A percentile compares a stretch with the other conserved stretches of the same genome.
These are phyloP conservation scores for Daldinia eschscholtzii DNA, from an alignment of 2,329 filamentous ascomycete genomes.

Conservation along the genomic window DNA sequence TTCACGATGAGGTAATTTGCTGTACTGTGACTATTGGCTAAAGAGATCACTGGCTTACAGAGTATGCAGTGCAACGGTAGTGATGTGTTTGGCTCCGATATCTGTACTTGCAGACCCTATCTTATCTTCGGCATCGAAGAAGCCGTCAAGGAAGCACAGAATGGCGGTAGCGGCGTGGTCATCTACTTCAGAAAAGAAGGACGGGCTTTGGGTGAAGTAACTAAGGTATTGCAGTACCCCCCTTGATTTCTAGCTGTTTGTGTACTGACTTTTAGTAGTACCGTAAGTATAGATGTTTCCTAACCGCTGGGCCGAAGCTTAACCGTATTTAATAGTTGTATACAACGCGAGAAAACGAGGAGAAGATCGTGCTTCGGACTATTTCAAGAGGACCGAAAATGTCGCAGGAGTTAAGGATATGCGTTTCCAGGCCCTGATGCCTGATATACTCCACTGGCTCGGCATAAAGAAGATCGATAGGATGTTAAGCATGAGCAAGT, in stretches of 20 bases:
- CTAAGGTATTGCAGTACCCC: conserved; percentile 73
- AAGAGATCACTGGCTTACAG: conserved; percentile 40
- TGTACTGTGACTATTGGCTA: conserved; percentile 27
- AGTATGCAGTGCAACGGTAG: conserved; percentile 83
- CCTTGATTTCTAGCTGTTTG: conserved; percentile 40
- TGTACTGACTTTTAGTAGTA: conserved; percentile 58
- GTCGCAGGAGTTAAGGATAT: conserved; percentile 97
- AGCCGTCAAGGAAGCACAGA: conserved; percentile 96
- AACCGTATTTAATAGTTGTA: conserved; percentile 60
- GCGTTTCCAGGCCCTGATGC: conserved; percentile 98
- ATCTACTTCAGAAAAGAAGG: conserved; percentile 99
- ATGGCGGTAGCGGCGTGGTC: conserved; percentile 91
- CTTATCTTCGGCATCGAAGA: conserved; percentile 97
- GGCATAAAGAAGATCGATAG: conserved; percentile 98
- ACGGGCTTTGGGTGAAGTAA: conserved; percentile 92
- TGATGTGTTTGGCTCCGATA: conserved; percentile 97
- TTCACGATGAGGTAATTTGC: conserved; percentile 73
- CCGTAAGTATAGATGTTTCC: conserved; percentile 56
- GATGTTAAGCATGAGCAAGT: conserved; percentile 99
- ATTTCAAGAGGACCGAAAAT: conserved; percentile 98
- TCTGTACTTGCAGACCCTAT: conserved; percentile 96
- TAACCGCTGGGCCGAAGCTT: conserved; percentile 43
- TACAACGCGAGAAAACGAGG: conserved; percentile 87
- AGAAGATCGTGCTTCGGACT: conserved; percentile 85
- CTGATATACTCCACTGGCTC: conserved; percentile 96